Conservation (phyloP, 2,329 filamentous ascomycete genomes). For the Calonectria ilicicola region DNA sequence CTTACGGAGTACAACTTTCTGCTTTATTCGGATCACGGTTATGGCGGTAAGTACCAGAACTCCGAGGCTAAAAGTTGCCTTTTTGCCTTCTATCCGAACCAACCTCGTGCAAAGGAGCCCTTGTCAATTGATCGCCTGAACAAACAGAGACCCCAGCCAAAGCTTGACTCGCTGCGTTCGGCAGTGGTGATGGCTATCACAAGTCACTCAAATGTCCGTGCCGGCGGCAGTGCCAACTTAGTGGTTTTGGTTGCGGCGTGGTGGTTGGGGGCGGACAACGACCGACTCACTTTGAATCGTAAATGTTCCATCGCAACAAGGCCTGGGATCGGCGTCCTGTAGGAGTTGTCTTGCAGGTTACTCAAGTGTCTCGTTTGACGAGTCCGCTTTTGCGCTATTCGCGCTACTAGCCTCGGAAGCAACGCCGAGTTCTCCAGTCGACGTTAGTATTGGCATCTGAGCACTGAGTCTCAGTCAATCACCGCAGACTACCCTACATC, state of each 20-base stretch:
- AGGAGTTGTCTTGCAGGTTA: background rate
- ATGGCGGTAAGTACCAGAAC: constrained; percentile 10
- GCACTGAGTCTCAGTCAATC: constrained; percentile 12
- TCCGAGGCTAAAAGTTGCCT: background rate
- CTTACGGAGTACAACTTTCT: background rate
- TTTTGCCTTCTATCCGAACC: background rate
- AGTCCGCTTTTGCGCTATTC: background rate
- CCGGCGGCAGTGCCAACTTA: background rate
- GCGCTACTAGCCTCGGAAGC: background rate
- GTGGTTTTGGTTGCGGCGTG: background rate
- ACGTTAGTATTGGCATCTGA: background rate
- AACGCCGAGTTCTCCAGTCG: background rate
- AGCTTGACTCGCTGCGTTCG: background rate
- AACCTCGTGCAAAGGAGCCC: background rate
- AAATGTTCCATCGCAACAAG: background rate
- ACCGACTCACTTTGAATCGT: constrained; percentile 7
- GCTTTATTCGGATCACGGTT: background rate
- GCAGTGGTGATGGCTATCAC: background rate
- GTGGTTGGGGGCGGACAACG: background rate
- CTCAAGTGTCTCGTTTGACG: constrained; percentile 2
- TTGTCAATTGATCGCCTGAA: background rate
- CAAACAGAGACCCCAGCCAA: background rate
- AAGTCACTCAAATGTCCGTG: background rate
- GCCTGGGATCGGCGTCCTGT: constrained; percentile 1
- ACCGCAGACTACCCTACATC: constrained; percentile 6